A percentile compares a stretch with the other conserved stretches of the same genome.
These are phyloP conservation scores for Metschnikowia lunata DNA, from an alignment of 805 yeast species.

Conservation along the genomic window DNA sequence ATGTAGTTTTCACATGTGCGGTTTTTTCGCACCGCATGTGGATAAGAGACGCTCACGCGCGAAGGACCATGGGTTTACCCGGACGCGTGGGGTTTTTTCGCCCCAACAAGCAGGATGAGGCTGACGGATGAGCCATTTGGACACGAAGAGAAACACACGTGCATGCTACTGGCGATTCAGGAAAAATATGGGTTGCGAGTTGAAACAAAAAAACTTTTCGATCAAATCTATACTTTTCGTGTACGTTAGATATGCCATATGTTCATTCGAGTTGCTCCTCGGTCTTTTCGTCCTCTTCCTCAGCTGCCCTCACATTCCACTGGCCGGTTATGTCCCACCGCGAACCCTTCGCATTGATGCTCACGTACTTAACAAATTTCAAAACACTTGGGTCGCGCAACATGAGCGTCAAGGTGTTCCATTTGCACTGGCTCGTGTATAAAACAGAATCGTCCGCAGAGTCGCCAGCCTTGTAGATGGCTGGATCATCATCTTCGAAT, in stretches of 20 bases:
- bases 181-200: too few relatives aligned
- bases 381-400: slow-evolving; percentile 82
- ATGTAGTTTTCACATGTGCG: neutral
- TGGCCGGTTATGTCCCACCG: slow-evolving; percentile 86
- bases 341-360: slow-evolving; percentile 81
- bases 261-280: slow-evolving; percentile 8
- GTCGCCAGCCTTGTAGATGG: slow-evolving; percentile 58
- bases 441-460: slow-evolving; percentile 71
- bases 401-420: slow-evolving; percentile 77
- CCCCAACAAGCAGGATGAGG: slow-evolving; percentile 5
- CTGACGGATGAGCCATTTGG: neutral
- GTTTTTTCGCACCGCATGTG: slow-evolving; percentile 3
- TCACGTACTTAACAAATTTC: slow-evolving; percentile 88
- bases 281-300: slow-evolving; percentile 35
- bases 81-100: slow-evolving; percentile 4
- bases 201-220: too few relatives aligned
- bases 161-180: too few relatives aligned
- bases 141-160: too few relatives aligned
- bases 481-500: slow-evolving; percentile 70
- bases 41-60: neutral
- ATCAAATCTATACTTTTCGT: too few relatives aligned
- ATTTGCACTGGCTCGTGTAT: slow-evolving; percentile 71
- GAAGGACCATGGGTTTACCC: slow-evolving; percentile 7
- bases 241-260: too few relatives aligned
- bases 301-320: slow-evolving; percentile 64